Evolutionary conservation across 2,329 filamentous ascomycete genomes (phyloP).

Genomic region (Zasmidium cellare): DNA sequence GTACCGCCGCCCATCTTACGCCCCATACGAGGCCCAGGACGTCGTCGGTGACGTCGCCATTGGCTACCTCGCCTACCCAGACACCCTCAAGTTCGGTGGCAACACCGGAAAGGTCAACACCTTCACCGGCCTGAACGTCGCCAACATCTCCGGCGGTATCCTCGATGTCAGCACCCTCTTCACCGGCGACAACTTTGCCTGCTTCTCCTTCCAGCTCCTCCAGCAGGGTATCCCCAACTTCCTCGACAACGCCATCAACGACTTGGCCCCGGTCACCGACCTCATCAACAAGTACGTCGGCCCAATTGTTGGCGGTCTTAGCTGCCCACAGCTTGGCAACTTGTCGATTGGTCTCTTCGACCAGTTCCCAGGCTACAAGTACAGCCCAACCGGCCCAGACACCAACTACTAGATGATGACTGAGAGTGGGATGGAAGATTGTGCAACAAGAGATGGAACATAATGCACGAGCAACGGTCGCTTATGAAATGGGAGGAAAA

Average conservation of each 20-base stretch:
- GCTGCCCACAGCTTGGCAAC: slow-evolving; percentile 22
- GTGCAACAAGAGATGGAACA: no score
- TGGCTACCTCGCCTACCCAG: slow-evolving; percentile 23
- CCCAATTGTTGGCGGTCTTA: slow-evolving; percentile 20
- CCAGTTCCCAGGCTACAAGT: slow-evolving; percentile 27
- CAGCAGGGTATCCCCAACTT: slow-evolving; percentile 35
- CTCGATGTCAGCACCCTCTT: slow-evolving; percentile 16
- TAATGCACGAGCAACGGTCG: no score
- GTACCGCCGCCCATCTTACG: slow-evolving; percentile 23
- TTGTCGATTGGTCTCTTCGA: slow-evolving; percentile 23
- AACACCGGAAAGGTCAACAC: slow-evolving; percentile 36
- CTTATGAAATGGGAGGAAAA: no score
- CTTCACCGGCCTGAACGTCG: slow-evolving; percentile 37
- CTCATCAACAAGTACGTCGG: slow-evolving; percentile 23
- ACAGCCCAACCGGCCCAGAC: slow-evolving; percentile 24
- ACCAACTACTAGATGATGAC: slow-evolving; percentile 22
- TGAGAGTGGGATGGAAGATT: no score
- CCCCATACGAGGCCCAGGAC: slow-evolving; percentile 31
- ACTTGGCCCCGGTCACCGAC: slow-evolving; percentile 16
- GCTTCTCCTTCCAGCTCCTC: slow-evolving; percentile 36
- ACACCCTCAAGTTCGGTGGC: slow-evolving; percentile 34
- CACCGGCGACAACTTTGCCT: slow-evolving; percentile 38
- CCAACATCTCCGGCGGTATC: slow-evolving; percentile 38
- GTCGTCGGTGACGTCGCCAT: slow-evolving; percentile 18
- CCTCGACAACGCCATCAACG: slow-evolving; percentile 10